phyloP scores from a whole-genome alignment of 2,329 filamentous ascomycete genomes.

The Trichophyton benhamiae region DNA sequence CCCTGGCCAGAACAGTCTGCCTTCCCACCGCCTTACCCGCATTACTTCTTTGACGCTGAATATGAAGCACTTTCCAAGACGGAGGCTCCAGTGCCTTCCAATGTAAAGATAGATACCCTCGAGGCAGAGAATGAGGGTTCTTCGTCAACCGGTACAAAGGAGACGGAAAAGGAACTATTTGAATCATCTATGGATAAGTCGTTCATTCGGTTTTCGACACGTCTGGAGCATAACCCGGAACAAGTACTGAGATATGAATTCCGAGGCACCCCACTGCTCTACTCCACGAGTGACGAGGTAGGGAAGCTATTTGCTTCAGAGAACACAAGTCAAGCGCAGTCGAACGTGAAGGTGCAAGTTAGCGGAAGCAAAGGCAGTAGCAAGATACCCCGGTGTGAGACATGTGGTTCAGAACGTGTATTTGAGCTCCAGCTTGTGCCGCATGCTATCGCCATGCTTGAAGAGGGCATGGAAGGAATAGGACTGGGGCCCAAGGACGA shows the following conservation, averaged over 20 bases:
- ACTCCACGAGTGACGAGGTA: conserved; percentile 63
- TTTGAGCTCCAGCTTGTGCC: conserved; percentile 92
- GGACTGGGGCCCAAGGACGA: conserved; percentile 51
- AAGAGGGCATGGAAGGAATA: conserved; percentile 52
- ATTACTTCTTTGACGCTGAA: conserved; percentile 77
- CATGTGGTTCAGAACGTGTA: conserved; percentile 60
- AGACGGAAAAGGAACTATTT: conserved; percentile 52
- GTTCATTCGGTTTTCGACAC: conserved; percentile 70
- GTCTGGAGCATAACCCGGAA: conserved; percentile 67
- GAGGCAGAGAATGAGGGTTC: conserved; percentile 24
- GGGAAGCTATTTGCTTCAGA: conserved; percentile 47
- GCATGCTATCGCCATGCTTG: conserved; percentile 77
- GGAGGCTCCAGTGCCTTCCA: conserved; percentile 38
- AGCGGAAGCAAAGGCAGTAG: conserved; percentile 15
- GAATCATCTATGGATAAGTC: conserved; percentile 62
- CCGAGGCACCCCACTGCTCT: conserved; percentile 60
- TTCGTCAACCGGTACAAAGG: conserved; percentile 17
- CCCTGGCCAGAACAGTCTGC: conserved; percentile 61
- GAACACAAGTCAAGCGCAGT: conserved; percentile 12
- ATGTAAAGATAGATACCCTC: conserved; percentile 33
- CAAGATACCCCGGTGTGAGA: conserved; percentile 60
- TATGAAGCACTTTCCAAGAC: conserved; percentile 65
- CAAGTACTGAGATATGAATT: conserved; percentile 75
- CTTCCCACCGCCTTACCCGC: conserved; percentile 60
- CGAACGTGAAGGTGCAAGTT: conserved; percentile 18